Conservation (phyloP, 306 rosid genomes). For the Quercus gilva region DNA sequence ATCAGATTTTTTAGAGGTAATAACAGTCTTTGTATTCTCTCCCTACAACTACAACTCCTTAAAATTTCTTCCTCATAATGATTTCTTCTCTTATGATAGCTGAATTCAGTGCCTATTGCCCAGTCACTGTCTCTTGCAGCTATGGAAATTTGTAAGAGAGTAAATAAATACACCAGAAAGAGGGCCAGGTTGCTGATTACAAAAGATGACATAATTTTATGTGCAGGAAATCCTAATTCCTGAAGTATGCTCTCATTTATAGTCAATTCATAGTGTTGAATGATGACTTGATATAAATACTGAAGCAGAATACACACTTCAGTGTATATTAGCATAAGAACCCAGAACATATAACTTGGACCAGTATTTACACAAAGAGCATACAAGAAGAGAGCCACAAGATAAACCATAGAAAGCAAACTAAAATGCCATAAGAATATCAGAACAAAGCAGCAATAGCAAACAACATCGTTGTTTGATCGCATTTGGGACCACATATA, state of each 20-base stretch:
- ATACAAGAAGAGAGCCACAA: constrained; percentile 84
- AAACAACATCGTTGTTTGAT: constrained; percentile 87
- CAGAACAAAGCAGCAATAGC: constrained; percentile 89
- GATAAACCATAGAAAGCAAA: constrained; percentile 85
- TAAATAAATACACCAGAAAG: constrained; percentile 84
- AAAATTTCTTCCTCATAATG: constrained; percentile 38
- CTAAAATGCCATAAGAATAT: constrained; percentile 94
- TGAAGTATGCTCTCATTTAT: constrained; percentile 47
- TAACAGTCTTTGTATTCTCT: constrained; percentile 39
- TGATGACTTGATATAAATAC: constrained; percentile 87
- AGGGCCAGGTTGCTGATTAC: constrained; percentile 81
- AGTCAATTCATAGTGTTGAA: constrained; percentile 79
- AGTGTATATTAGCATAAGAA: constrained; percentile 75
- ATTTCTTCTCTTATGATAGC: constrained; percentile 41
- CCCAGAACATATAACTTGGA: constrained; percentile 92
- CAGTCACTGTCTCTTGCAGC: constrained; percentile 93
- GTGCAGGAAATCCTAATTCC: constrained; percentile 79
- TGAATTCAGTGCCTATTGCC: constrained; percentile 57
- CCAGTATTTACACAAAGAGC: constrained; percentile 89
- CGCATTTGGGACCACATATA: constrained; percentile 94
- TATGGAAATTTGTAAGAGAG: constrained; percentile 90
- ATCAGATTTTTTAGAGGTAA: constrained; percentile 41
- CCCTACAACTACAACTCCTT: constrained; percentile 45
- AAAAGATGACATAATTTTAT: constrained; percentile 72
- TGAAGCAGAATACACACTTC: constrained; percentile 82